Evolutionary conservation across 768 basidiomycete genomes (phyloP).

Genomic region (Mycena latifolia): DNA sequence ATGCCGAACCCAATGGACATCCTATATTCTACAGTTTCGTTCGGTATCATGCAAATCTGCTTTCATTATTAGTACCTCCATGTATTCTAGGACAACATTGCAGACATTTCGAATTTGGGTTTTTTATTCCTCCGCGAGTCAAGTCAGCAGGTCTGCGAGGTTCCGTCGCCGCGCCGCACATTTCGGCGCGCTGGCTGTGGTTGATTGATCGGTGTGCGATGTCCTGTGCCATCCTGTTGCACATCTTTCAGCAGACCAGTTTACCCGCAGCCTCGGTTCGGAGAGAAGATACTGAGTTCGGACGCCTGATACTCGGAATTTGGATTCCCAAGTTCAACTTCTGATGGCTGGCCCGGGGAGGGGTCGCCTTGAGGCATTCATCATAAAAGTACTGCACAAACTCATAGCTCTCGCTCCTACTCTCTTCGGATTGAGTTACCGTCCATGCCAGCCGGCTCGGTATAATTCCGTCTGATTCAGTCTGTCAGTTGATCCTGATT

Average conservation of each 20-base stretch:
- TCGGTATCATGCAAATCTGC: not conserved
- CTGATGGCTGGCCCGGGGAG: too few relatives aligned
- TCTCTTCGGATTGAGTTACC: not conserved
- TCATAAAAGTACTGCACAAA: too few relatives aligned
- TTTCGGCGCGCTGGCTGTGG: not conserved
- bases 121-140: not conserved
- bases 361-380: too few relatives aligned
- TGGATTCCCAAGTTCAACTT: too few relatives aligned
- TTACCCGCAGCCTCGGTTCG: not conserved
- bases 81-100: conserved; percentile 20
- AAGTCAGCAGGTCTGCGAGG: conserved; percentile 10
- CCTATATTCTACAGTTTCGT: conserved; percentile 20
- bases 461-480: not conserved
- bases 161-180: not conserved
- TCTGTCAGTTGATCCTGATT: not conserved
- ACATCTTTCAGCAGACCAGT: not conserved
- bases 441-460: not conserved
- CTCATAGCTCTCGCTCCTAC: too few relatives aligned
- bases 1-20: conserved; percentile 1
- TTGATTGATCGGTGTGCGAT: conserved; percentile 6
- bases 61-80: not conserved
- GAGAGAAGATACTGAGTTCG: too few relatives aligned
- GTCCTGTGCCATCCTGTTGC: too few relatives aligned
- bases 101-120: conserved; percentile 16
- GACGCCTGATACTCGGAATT: too few relatives aligned